Base-by-base conservation (phyloP, 306 rosid genomes). In the Dalbergia cultrata region DNA sequence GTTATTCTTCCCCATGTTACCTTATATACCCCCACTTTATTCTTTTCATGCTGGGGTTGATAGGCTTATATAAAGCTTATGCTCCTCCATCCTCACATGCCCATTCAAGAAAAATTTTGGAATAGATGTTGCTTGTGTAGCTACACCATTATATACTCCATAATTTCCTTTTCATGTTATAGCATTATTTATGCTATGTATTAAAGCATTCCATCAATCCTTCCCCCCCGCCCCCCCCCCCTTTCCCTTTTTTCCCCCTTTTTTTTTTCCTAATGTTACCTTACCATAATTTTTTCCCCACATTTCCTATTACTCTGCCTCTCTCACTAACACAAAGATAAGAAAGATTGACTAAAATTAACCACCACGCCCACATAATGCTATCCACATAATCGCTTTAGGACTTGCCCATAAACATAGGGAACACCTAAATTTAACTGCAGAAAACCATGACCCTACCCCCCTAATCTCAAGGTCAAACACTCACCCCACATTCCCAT, bases 401-500 rank as follows among this genome's bases (percentile, higher is more conserved):
- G 75, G 65, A 79, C 56, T 70, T 73, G 78, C 50, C 84, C 93
- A 84, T 82, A 81, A 86, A 76, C 88, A 56, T 72, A 81, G 90
- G 88, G 81, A 67, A 61, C 18, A 26, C 63, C 90, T 80, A 82
- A 82, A 77, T 79, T 73, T 85, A 86, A 86, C 73, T 34, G 1
- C 58, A 47, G 39, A 67, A 63, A 62, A 82, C 70, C 13, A 53
- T 74, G 75, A 39, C 78, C 61, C 9, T 47, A 13, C 5, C 12
- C 52, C 52, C 76, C 75, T 52, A 83, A 85, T 74, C 82, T 70
- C 65, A 66, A 81, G 90, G 93, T 86, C 93, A 91, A 92, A 94
- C 89, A 68, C 70, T 58, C 70, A 82, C 57, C 69, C 71, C 91
- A 75, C 52, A 49, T 49, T 49, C 4, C 54, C 16, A 43, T 85